These are phyloP conservation scores for Mycena vitilis DNA, from an alignment of 768 basidiomycete genomes.

Conservation along the genomic window DNA sequence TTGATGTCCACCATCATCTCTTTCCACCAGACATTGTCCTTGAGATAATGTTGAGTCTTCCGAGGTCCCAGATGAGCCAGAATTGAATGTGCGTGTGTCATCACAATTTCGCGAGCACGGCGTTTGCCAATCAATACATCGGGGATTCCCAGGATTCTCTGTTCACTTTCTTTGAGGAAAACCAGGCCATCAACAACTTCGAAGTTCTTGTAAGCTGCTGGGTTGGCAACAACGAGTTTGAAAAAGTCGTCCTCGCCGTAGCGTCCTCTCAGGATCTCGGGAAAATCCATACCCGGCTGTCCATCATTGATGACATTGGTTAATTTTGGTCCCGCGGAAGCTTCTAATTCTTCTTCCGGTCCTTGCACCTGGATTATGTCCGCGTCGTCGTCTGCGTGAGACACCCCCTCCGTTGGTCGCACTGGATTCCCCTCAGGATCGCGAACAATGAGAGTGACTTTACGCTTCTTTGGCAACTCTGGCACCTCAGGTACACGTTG, in stretches of 20 bases:
- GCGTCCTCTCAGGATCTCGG: not conserved
- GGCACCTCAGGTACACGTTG: too few relatives aligned
- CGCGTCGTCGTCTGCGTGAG: too few relatives aligned
- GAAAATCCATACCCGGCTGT: too few relatives aligned
- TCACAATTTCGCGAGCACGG: not conserved
- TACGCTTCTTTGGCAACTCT: too few relatives aligned
- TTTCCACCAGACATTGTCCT: constrained; percentile 2
- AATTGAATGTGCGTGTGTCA: not conserved
- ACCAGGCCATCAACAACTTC: not conserved
- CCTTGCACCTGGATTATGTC: too few relatives aligned
- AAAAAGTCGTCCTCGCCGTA: not conserved
- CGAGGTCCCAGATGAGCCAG: constrained; percentile 1
- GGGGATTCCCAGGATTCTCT: not conserved
- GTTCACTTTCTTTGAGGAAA: not conserved
- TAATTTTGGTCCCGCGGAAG: too few relatives aligned
- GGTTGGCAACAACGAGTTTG: not conserved
- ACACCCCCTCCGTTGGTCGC: too few relatives aligned
- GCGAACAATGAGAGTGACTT: too few relatives aligned
- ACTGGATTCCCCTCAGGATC: too few relatives aligned
- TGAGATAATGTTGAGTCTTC: not conserved
- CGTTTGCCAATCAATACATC: not conserved
- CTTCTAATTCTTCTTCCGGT: too few relatives aligned
- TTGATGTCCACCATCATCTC: not conserved
- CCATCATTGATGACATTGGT: too few relatives aligned
- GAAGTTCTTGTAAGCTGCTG: not conserved